phyloP scores from a whole-genome alignment of 2,329 filamentous ascomycete species.

The Botryotinia convoluta region DNA sequence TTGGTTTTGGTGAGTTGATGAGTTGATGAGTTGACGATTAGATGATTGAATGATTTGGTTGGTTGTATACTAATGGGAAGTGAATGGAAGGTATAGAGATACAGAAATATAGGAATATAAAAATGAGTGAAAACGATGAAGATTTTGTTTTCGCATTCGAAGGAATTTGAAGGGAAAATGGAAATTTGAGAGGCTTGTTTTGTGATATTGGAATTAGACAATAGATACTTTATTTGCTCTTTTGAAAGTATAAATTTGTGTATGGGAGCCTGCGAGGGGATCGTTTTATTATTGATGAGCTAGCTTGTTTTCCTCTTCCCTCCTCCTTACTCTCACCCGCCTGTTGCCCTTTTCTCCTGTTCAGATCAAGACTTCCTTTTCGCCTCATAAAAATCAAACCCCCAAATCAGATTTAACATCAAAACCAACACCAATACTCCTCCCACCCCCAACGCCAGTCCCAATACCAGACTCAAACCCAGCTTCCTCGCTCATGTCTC shows the following conservation, averaged over 20 bases:
- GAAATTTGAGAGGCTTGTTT: too few species aligned
- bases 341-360: background rate
- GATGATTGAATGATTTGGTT: too few species aligned
- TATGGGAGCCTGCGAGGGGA: too few species aligned
- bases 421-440: background rate
- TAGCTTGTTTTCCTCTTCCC: background rate
- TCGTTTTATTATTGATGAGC: background rate
- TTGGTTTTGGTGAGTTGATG: background rate
- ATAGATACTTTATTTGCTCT: too few species aligned
- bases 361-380: rapidly evolving
- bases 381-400: background rate
- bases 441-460: background rate
- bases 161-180: too few species aligned
- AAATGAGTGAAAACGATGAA: too few species aligned
- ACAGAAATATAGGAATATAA: too few species aligned
- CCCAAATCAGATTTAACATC: background rate
- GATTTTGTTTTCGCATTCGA: too few species aligned
- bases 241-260: too few species aligned
- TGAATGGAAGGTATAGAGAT: too few species aligned
- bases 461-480: background rate
- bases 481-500: background rate
- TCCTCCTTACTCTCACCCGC: rapidly evolving
- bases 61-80: too few species aligned
- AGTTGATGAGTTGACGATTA: background rate
- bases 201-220: too few species aligned